phyloP scores from a whole-genome alignment of 2,329 filamentous ascomycete genomes.

The Ceratocystis eucalypticola region DNA sequence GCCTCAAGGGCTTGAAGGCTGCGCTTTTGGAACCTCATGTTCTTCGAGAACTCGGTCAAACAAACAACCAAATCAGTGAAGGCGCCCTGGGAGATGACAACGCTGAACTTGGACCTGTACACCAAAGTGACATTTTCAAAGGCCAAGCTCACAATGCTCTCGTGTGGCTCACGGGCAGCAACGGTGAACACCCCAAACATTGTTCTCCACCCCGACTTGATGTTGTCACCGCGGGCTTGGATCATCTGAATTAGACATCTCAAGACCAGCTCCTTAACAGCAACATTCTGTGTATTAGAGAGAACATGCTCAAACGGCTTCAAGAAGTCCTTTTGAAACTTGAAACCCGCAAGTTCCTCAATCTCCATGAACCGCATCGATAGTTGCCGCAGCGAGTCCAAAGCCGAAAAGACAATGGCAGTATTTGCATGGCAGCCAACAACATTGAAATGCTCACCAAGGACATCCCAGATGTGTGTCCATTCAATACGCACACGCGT shows the following conservation, averaged over 20 bases:
- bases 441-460: constrained; percentile 97
- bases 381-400: constrained; percentile 87
- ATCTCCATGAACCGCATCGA: constrained; percentile 99
- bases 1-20: constrained; percentile 91
- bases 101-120: constrained; percentile 87
- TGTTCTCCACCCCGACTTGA: constrained; percentile 93
- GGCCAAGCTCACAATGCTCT: constrained; percentile 84
- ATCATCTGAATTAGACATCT: constrained; percentile 98
- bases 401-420: constrained; percentile 89
- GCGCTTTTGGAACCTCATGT: constrained; percentile 97
- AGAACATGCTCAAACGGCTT: constrained; percentile 98
- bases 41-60: constrained; percentile 96
- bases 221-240: constrained; percentile 89
- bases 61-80: constrained; percentile 96
- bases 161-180: constrained; percentile 81
- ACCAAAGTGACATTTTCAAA: constrained; percentile 95
- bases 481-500: constrained; percentile 94
- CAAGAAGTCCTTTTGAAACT: constrained; percentile 98
- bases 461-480: constrained; percentile 92
- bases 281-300: constrained; percentile 76
- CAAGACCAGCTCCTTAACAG: constrained; percentile 94
- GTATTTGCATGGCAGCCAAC: constrained; percentile 96
- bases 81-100: constrained; percentile 90
- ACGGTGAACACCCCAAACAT: constrained; percentile 99
- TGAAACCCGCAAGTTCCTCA: constrained; percentile 94